Percentiles rank a stretch among this genome's conserved stretches.
phyloP scores from a whole-genome alignment of 1,284 basidiomycete species.

The Grifola frondosa region DNA sequence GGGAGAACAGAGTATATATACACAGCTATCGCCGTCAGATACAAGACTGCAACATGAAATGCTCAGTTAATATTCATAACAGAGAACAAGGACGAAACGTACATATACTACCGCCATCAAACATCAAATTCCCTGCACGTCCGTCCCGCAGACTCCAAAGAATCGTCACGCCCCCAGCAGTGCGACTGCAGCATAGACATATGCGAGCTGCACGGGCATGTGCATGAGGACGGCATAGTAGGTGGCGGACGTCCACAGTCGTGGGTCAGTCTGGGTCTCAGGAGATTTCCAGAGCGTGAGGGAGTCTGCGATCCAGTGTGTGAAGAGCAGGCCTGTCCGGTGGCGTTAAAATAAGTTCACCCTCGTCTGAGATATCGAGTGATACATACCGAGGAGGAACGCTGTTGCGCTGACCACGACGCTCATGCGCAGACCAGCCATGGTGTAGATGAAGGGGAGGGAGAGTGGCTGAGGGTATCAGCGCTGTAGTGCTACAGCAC shows the following conservation, averaged over 20 bases:
- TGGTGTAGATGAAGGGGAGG: conserved; percentile 13
- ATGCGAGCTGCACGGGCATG: conserved; percentile 53
- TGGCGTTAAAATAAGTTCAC: neutral
- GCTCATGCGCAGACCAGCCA: conserved; percentile 60
- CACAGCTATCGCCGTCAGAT: conserved; percentile 62
- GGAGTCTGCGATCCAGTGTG: conserved; percentile 85
- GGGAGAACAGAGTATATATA: conserved; percentile 74
- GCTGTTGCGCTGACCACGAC: conserved; percentile 73
- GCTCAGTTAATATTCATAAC: conserved; percentile 1
- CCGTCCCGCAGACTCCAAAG: conserved; percentile 76
- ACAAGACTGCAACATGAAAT: conserved; percentile 54
- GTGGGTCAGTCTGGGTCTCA: conserved; percentile 61
- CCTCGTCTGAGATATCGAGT: conserved; percentile 2
- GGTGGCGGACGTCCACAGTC: conserved; percentile 74
- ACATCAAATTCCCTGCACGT: conserved; percentile 80
- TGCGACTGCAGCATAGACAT: conserved; percentile 54
- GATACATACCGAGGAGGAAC: conserved; percentile 68
- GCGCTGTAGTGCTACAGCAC: neutral
- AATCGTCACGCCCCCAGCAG: conserved; percentile 58
- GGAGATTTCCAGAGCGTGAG: conserved; percentile 82
- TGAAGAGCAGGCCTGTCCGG: conserved; percentile 67
- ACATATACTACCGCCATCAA: conserved; percentile 84
- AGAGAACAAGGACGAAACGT: conserved; percentile 30
- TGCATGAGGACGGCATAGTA: conserved; percentile 77
- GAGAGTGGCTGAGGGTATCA: conserved; percentile 6